Conservation (phyloP, 169 alveolate genomes). For the Blepharisma undulans region DNA sequence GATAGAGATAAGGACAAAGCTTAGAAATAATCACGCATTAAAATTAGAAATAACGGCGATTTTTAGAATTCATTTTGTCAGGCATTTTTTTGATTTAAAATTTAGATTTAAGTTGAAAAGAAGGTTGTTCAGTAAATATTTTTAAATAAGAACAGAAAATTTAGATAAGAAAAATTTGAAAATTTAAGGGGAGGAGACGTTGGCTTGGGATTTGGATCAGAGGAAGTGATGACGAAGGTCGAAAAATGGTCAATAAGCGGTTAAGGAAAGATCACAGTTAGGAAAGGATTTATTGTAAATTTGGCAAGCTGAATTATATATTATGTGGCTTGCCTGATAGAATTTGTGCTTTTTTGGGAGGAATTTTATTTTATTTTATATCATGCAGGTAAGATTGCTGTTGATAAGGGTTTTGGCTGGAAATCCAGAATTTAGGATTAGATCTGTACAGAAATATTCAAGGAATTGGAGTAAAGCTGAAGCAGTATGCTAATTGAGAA, state of each 20-base stretch:
- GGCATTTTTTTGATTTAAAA: neutral
- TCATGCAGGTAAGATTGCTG: neutral
- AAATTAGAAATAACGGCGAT: neutral
- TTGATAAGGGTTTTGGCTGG: neutral
- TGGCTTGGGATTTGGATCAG: neutral
- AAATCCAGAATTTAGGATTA: neutral
- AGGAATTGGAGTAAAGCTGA: neutral
- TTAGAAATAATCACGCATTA: neutral
- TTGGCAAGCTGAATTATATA: neutral
- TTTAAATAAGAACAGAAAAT: neutral
- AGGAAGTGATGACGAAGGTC: neutral
- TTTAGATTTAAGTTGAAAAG: neutral
- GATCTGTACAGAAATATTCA: neutral
- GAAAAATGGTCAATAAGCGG: neutral
- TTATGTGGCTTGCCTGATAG: neutral
- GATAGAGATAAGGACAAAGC: neutral
- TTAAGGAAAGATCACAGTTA: neutral
- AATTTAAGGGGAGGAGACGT: neutral
- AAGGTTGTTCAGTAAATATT: neutral
- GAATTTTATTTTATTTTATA: neutral
- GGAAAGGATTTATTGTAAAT: neutral
- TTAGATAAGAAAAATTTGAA: neutral
- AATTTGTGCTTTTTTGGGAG: no score
- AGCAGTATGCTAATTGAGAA: neutral
- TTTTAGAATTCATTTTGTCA: neutral